These are phyloP conservation scores for Calophaca sinica DNA, from an alignment of 306 rosid genomes.

Conservation along the genomic window DNA sequence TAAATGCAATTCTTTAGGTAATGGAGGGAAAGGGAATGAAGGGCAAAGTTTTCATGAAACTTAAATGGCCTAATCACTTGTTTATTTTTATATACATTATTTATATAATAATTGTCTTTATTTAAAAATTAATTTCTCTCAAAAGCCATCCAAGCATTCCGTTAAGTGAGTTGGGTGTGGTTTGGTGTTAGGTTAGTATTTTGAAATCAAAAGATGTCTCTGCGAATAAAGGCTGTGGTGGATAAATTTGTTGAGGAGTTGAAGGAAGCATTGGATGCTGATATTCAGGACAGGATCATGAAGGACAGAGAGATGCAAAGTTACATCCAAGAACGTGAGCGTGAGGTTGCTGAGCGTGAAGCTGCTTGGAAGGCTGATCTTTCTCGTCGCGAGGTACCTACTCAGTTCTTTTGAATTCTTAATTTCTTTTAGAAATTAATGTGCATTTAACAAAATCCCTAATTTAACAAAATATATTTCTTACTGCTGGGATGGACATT, in stretches of 20 bases:
- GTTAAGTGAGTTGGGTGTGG: constrained; percentile 3
- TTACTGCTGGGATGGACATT: constrained; percentile 4
- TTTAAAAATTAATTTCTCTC: no score
- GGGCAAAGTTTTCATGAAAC: no score
- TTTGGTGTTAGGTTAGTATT: constrained; percentile 37
- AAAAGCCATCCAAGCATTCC: not conserved
- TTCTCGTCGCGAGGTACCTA: constrained; percentile 92
- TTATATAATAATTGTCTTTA: no score
- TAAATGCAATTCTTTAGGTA: no score
- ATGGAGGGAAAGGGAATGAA: no score
- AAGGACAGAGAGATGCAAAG: constrained; percentile 99
- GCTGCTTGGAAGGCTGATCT: constrained; percentile 99
- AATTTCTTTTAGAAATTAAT: no score
- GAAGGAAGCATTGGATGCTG: constrained; percentile 94
- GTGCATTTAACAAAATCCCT: no score
- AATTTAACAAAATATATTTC: constrained; percentile 11
- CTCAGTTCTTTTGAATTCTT: constrained; percentile 22
- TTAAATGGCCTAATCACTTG: not conserved
- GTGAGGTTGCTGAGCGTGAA: constrained; percentile 99
- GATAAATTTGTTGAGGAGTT: constrained; percentile 95
- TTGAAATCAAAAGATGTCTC: constrained; percentile 64
- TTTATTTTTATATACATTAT: not conserved
- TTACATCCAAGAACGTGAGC: constrained; percentile 95
- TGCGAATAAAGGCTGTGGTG: constrained; percentile 90
- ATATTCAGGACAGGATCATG: constrained; percentile 94